phyloP scores from a whole-genome alignment of 352 stramenopile genomes.

The Phytophthora pinifolia region DNA sequence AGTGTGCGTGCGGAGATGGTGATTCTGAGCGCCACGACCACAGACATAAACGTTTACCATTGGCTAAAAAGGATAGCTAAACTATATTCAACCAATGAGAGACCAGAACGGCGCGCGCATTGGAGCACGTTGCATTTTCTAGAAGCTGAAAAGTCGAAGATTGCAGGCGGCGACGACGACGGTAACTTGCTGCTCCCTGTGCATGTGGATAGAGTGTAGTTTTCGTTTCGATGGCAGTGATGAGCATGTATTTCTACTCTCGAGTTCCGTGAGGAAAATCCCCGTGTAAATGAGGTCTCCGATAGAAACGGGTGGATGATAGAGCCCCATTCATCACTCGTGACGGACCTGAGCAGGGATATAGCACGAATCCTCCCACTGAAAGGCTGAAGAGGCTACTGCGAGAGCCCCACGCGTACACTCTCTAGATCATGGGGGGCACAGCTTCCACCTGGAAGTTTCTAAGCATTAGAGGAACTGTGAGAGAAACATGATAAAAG shows the following conservation, averaged over 20 bases:
- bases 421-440: slow-evolving; percentile 40
- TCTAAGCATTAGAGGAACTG: slow-evolving; percentile 10
- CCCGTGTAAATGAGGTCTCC: slow-evolving; percentile 3
- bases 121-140: slow-evolving; percentile 15
- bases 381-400: slow-evolving; percentile 46
- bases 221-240: slow-evolving; percentile 24
- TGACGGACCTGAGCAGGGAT: slow-evolving; percentile 10
- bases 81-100: slow-evolving; percentile 18
- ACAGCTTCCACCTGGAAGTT: slow-evolving; percentile 23
- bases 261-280: slow-evolving; percentile 25
- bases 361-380: slow-evolving; percentile 22
- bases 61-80: not conserved
- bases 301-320: slow-evolving; percentile 13
- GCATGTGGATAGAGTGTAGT: not conserved
- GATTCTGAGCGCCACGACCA: slow-evolving; percentile 9
- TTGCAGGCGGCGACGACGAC: not conserved
- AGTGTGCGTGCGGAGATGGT: no score
- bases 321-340: slow-evolving; percentile 22
- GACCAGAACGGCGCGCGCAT: not conserved
- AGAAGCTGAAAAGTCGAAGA: slow-evolving; percentile 2
- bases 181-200: no score
- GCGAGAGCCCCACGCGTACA: slow-evolving; percentile 33
- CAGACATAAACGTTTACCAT: slow-evolving; percentile 23
- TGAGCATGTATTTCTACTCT: slow-evolving; percentile 26
- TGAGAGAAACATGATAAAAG: slow-evolving; percentile 60